Evolutionary conservation across 2,329 filamentous ascomycete species (phyloP).

Genomic region (Trichoderma semiorbis): DNA sequence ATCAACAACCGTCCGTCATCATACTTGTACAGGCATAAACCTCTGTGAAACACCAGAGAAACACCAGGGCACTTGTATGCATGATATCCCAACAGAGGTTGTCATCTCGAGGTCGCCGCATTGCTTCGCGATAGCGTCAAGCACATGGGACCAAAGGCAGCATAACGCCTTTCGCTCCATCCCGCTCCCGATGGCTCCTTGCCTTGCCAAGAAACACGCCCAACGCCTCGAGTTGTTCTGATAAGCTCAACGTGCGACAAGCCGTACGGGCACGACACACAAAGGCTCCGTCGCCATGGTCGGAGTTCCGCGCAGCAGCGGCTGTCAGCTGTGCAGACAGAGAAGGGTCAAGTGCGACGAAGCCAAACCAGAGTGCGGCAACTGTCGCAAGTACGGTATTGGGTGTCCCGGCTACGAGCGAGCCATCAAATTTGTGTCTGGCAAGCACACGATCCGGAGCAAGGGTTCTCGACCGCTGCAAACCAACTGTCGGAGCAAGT

Average conservation of each 20-base stretch:
- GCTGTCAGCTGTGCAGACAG: slow-evolving; percentile 40
- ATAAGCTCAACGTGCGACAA: slow-evolving; percentile 7
- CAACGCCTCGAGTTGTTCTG: background rate
- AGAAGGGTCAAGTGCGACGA: slow-evolving; percentile 46
- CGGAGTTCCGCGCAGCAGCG: slow-evolving; percentile 37
- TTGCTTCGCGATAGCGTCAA: background rate
- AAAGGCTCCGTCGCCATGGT: slow-evolving; percentile 30
- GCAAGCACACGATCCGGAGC: slow-evolving; percentile 38
- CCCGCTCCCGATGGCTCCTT: background rate
- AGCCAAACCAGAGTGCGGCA: slow-evolving; percentile 38
- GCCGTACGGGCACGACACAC: background rate
- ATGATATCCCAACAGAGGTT: background rate
- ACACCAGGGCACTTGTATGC: background rate
- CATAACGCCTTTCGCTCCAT: background rate
- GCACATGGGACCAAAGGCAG: background rate
- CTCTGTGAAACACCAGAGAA: background rate
- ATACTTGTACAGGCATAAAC: background rate
- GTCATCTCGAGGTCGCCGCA: background rate
- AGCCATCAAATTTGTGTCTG: slow-evolving; percentile 38
- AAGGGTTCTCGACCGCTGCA: slow-evolving; percentile 21
- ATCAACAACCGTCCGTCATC: background rate
- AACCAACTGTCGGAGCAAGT: background rate
- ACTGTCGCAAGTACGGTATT: slow-evolving; percentile 38
- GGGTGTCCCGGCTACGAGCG: slow-evolving; percentile 40
- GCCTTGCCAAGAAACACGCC: slow-evolving; percentile 11